Evolutionary conservation across 202 grass and related monocot species (phyloP), one percentile per base, ranked within the genome.

Genomic region (Schoenoplectus triqueter): DNA sequence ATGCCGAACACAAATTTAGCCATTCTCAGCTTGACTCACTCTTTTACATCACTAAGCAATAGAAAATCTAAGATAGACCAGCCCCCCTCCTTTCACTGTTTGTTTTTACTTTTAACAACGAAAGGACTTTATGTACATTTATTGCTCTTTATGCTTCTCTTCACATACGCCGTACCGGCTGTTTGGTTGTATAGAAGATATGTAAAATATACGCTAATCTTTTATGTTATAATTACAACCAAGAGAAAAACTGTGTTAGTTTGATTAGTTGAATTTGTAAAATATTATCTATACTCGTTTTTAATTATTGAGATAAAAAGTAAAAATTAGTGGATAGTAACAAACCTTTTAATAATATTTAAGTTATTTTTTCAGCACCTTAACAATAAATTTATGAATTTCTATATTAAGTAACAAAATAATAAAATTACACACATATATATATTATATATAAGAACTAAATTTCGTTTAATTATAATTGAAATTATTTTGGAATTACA

Each of bases 11-110:
- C 31, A 31, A 31, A 31, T 31, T 31, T 31, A 31, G 1, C 31
- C 31, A n/a, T n/a, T n/a, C 31, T 31, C 31, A 31, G 31, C 31
- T 31, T 31, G 31, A 31, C 31, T 31, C 31, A 31, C 31, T 31
- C 31, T 31, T 31, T 31, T 31, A 31, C 31, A 31, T 31, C 31
- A 31, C 31, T 31, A 31, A 31, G 22, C 63, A 62, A 68, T 22
- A 55, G 80, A 83, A 64, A 57, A 83, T 83, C 65, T 57, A 69
- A 55, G 19, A 2, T 45, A 68, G 8, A 69, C 20, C 13, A 56
- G 21, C 73, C 69, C 6, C 13, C 15, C 69, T 10, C 44, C 6
- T 14, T 59, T 59, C 56, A 73, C 46, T 51, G 10, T 7, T 73
- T 73, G 42, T 41, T 6, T 69, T 68, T 4, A 11, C 4, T 13